A percentile compares a stretch with the other conserved stretches of the same genome.
phyloP scores from a whole-genome alignment of 2,329 filamentous ascomycete species.

The Neonectria sp. region DNA sequence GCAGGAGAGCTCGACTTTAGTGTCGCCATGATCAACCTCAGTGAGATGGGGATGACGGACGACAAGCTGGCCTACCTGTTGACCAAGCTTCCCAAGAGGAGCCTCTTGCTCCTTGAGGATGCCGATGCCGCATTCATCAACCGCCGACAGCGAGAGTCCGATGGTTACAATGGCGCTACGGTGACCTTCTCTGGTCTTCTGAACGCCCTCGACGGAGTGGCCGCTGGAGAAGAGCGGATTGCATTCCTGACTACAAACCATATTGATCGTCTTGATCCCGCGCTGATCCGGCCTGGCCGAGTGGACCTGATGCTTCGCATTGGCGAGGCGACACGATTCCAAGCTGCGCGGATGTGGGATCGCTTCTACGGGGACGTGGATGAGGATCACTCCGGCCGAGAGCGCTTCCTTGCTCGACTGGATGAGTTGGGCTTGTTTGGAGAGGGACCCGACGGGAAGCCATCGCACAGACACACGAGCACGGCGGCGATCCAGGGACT shows the following conservation, averaged over 20 bases:
- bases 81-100: conserved; percentile 86
- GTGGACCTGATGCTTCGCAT: conserved; percentile 95
- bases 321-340: conserved; percentile 87
- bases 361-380: conserved; percentile 94
- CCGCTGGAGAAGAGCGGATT: conserved; percentile 93
- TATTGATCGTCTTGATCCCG: conserved; percentile 89
- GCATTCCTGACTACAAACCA: conserved; percentile 97
- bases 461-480: conserved; percentile 74
- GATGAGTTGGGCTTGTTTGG: conserved; percentile 80
- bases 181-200: conserved; percentile 95
- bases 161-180: conserved; percentile 89
- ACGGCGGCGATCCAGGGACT: conserved; percentile 94
- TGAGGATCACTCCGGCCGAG: conserved; percentile 70
- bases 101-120: conserved; percentile 88
- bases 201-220: conserved; percentile 91
- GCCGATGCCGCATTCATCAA: conserved; percentile 93
- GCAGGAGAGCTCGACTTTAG: conserved; percentile 94
- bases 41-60: conserved; percentile 90
- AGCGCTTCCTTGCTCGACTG: conserved; percentile 80
- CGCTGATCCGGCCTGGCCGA: conserved; percentile 89
- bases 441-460: conserved; percentile 63
- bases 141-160: conserved; percentile 80
- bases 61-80: conserved; percentile 89
- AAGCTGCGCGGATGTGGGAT: conserved; percentile 92
- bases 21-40: conserved; percentile 93